Evolutionary conservation across 352 stramenopile genomes (phyloP).

Genomic region (Phytophthora pluvialis): DNA sequence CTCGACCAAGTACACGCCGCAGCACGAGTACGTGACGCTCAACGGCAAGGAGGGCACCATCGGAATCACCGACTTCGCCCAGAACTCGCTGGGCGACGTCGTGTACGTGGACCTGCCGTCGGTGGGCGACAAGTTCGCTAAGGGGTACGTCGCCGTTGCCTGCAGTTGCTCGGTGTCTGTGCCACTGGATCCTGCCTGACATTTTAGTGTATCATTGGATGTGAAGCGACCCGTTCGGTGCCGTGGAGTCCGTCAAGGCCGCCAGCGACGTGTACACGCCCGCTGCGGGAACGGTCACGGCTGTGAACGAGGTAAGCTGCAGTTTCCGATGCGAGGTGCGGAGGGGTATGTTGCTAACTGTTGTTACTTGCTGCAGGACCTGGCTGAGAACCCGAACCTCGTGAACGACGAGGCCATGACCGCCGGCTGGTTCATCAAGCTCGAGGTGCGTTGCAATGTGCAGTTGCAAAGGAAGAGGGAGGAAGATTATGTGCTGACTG

Average conservation of each 20-base stretch:
- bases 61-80: constrained; percentile 98
- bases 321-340: neutral
- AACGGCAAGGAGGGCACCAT: constrained; percentile 88
- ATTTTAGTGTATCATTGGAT: constrained; percentile 23
- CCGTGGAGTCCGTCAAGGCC: constrained; percentile 99
- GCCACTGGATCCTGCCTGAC: constrained; percentile 16
- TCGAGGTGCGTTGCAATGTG: constrained; percentile 58
- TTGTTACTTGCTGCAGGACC: constrained; percentile 42
- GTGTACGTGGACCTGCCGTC: constrained; percentile 98
- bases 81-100: constrained; percentile 96
- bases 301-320: constrained; percentile 91
- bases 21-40: constrained; percentile 88
- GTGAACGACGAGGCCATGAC: constrained; percentile 90
- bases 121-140: constrained; percentile 94
- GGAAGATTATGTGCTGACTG: constrained; percentile 1
- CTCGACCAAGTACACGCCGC: constrained; percentile 87
- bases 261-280: constrained; percentile 97
- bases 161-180: neutral
- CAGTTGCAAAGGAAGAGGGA: neutral
- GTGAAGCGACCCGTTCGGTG: constrained; percentile 92
- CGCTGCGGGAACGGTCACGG: constrained; percentile 92
- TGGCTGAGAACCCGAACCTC: constrained; percentile 83
- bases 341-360: constrained; percentile 11
- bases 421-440: constrained; percentile 91
- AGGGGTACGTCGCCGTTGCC: constrained; percentile 69